phyloP scores from a whole-genome alignment of 2,329 filamentous ascomycete genomes.

The Ilyonectria destructans region DNA sequence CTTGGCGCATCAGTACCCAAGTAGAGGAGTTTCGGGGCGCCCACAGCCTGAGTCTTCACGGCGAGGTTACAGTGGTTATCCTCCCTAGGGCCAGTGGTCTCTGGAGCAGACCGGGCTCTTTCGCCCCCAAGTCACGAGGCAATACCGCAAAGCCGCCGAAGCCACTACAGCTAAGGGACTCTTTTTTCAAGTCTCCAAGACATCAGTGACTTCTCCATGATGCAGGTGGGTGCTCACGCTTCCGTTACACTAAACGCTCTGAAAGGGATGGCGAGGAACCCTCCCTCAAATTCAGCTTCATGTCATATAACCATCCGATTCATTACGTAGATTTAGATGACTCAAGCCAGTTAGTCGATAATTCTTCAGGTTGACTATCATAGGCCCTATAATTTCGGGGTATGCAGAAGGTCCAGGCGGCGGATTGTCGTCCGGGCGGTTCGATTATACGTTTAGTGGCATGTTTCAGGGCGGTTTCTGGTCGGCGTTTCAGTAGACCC shows the following conservation, averaged over 20 bases:
- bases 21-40: not conserved
- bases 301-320: not conserved
- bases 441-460: constrained; percentile 29
- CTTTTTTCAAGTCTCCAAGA: too few relatives aligned
- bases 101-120: not conserved
- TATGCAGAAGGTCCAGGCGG: not conserved
- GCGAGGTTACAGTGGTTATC: not conserved
- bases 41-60: not conserved
- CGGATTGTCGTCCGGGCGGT: constrained; percentile 6
- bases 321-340: not conserved
- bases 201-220: not conserved
- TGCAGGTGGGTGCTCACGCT: not conserved
- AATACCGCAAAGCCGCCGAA: not conserved
- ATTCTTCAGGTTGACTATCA: not conserved
- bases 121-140: too few relatives aligned
- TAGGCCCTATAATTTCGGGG: not conserved
- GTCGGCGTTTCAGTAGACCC: constrained; percentile 23
- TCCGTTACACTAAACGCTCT: not conserved
- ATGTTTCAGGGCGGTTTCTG: constrained; percentile 33
- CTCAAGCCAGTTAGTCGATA: not conserved
- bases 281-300: not conserved
- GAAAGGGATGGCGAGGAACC: not conserved
- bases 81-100: not conserved
- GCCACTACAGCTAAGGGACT: too few relatives aligned
- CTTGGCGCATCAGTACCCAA: constrained; percentile 2